These are phyloP conservation scores for Cyathus striatus DNA, from an alignment of 768 basidiomycete genomes.

Conservation along the genomic window DNA sequence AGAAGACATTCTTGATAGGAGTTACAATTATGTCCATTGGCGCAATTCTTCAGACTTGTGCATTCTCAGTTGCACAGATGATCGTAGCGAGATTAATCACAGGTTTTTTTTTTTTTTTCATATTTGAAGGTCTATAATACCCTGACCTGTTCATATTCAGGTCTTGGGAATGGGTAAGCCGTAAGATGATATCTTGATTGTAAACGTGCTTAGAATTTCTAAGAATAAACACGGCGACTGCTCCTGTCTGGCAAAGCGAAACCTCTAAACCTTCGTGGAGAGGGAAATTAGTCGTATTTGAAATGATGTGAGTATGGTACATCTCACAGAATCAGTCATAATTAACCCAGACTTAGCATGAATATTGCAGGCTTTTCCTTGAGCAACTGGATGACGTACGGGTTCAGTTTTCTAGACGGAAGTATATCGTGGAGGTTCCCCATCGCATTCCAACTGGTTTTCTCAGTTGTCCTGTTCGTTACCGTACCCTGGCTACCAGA, in stretches of 20 bases:
- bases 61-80: slow-evolving; percentile 41
- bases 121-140: background rate
- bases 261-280: slow-evolving; percentile 42
- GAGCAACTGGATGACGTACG: slow-evolving; percentile 52
- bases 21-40: slow-evolving; percentile 49
- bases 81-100: slow-evolving; percentile 45
- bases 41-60: slow-evolving; percentile 41
- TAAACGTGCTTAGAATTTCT: background rate
- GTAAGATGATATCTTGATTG: background rate
- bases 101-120: slow-evolving; percentile 18
- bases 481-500: slow-evolving; percentile 47
- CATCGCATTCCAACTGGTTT: slow-evolving; percentile 44
- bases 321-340: background rate
- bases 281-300: slow-evolving; percentile 44
- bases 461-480: slow-evolving; percentile 36
- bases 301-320: slow-evolving; percentile 35
- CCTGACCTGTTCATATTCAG: slow-evolving; percentile 13
- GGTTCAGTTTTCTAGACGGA: slow-evolving; percentile 38
- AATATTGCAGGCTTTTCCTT: slow-evolving; percentile 46
- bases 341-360: slow-evolving; percentile 24
- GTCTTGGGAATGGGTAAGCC: slow-evolving; percentile 39
- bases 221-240: slow-evolving; percentile 43
- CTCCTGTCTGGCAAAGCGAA: slow-evolving; percentile 50
- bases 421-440: slow-evolving; percentile 45
- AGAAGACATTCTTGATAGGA: slow-evolving; percentile 44